Percentiles rank a stretch among this genome's conserved stretches.
Evolutionary conservation across 2,329 filamentous ascomycete genomes (phyloP).

Genomic region (Aspergillus novoparasiticus): DNA sequence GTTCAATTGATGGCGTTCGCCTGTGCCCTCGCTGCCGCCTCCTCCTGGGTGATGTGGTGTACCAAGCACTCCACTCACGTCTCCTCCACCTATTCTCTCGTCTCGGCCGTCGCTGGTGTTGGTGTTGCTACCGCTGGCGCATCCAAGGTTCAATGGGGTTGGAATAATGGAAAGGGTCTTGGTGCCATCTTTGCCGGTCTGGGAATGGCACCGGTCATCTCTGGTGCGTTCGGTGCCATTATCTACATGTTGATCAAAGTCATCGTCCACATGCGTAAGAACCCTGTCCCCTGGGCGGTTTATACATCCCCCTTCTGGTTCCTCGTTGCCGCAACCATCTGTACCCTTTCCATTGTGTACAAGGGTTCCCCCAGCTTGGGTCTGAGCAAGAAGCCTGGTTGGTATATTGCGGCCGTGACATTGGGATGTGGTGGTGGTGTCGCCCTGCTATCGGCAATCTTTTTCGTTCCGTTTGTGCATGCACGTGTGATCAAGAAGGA

Average conservation of each 20-base stretch:
- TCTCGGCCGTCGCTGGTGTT: conserved; percentile 69
- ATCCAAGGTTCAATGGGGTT: conserved; percentile 66
- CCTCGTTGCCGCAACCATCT: conserved; percentile 72
- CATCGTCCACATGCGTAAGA: conserved; percentile 70
- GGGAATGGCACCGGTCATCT: conserved; percentile 70
- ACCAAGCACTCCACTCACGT: conserved; percentile 73
- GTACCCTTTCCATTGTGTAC: conserved; percentile 77
- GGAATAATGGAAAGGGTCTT: conserved; percentile 67
- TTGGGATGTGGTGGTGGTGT: conserved; percentile 66
- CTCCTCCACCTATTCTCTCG: conserved; percentile 71
- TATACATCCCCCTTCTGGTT: conserved; percentile 76
- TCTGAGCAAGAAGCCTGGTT: conserved; percentile 61
- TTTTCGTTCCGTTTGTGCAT: conserved; percentile 74
- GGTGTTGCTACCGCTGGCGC: conserved; percentile 69
- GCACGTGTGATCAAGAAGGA: conserved; percentile 70
- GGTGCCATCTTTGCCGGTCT: conserved; percentile 67
- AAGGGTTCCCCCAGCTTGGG: conserved; percentile 73
- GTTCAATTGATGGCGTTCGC: conserved; percentile 66
- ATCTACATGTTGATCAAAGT: conserved; percentile 76
- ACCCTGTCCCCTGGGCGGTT: conserved; percentile 72
- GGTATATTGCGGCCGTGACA: conserved; percentile 69
- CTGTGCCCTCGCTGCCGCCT: conserved; percentile 36
- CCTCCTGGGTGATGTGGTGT: conserved; percentile 77
- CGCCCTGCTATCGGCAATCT: conserved; percentile 61
- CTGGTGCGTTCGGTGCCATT: conserved; percentile 64